Conservation (phyloP, 1,284 basidiomycete genomes). For the Tremellales sp. region DNA sequence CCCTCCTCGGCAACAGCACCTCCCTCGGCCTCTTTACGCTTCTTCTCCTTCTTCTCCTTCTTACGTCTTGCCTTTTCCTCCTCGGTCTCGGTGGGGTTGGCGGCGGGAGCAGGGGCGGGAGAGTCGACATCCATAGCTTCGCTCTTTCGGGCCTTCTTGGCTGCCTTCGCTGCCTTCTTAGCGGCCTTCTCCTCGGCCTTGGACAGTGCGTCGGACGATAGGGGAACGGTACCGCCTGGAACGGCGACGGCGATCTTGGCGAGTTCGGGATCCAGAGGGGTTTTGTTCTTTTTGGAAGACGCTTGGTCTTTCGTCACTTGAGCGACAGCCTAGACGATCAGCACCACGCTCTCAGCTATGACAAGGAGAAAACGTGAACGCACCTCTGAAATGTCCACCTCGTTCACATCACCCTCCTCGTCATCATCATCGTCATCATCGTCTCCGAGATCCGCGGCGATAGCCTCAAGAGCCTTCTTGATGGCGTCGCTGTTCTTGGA, state of each 20-base stretch:
- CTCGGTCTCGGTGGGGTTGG: conserved; percentile 1
- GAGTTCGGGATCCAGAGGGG: conserved; percentile 40
- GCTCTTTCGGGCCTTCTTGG: conserved; percentile 27
- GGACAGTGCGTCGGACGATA: not conserved
- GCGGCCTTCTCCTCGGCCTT: conserved; percentile 21
- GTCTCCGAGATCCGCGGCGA: conserved; percentile 62
- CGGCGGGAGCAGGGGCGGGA: no score
- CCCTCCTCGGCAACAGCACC: conserved; percentile 11
- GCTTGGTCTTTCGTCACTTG: conserved; percentile 56
- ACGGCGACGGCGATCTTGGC: conserved; percentile 31
- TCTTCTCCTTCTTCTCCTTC: conserved; percentile 47
- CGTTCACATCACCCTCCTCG: conserved; percentile 53
- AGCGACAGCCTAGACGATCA: conserved; percentile 33
- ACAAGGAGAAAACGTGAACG: conserved; percentile 2
- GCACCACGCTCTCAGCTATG: not conserved
- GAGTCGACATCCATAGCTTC: conserved; percentile 8
- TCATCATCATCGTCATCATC: conserved; percentile 68
- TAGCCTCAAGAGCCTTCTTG: conserved; percentile 75
- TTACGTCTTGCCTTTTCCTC: conserved; percentile 38
- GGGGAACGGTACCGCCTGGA: conserved; percentile 14
- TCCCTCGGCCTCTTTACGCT: conserved; percentile 9
- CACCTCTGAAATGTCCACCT: conserved; percentile 44
- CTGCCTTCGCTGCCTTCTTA: conserved; percentile 31
- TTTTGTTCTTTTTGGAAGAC: conserved; percentile 22
- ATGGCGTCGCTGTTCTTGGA: conserved; percentile 85